These are phyloP conservation scores for Fusarium avenaceum DNA, from an alignment of 2,329 filamentous ascomycete genomes.

Conservation along the genomic window DNA sequence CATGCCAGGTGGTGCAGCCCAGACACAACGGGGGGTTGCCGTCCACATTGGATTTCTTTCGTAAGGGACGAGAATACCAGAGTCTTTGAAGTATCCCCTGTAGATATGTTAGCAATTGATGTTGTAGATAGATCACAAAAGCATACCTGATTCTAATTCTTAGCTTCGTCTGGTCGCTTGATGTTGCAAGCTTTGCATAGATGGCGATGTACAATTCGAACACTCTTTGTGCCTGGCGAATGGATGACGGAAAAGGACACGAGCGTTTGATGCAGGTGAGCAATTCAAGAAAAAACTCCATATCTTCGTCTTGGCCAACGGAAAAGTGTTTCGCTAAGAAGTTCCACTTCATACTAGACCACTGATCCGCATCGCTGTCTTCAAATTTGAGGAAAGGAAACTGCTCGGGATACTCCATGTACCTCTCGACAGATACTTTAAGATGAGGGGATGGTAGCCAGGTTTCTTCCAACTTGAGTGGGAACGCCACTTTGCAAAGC, in stretches of 20 bases:
- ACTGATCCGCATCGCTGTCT: not conserved
- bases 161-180: too few species aligned
- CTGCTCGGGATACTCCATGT: slow-evolving; percentile 25
- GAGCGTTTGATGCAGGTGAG: slow-evolving; percentile 9
- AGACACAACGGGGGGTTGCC: not conserved
- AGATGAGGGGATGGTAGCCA: slow-evolving; percentile 25
- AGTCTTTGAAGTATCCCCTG: not conserved
- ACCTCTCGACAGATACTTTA: not conserved
- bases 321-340: not conserved
- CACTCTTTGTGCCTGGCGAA: slow-evolving; percentile 11
- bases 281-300: slow-evolving; percentile 39
- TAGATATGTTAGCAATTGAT: not conserved
- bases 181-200: slow-evolving; percentile 18
- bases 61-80: slow-evolving; percentile 8
- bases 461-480: slow-evolving; percentile 12
- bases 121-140: not conserved
- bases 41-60: slow-evolving; percentile 1
- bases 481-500: slow-evolving; percentile 24
- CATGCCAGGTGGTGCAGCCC: slow-evolving; percentile 29
- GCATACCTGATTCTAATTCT: too few species aligned
- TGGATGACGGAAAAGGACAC: slow-evolving; percentile 1
- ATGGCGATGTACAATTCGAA: slow-evolving; percentile 35
- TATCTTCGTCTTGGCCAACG: not conserved
- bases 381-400: slow-evolving; percentile 34
- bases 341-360: not conserved